phyloP scores from a whole-genome alignment of 1,284 basidiomycete species.

The Ceratobasidium sp. region DNA sequence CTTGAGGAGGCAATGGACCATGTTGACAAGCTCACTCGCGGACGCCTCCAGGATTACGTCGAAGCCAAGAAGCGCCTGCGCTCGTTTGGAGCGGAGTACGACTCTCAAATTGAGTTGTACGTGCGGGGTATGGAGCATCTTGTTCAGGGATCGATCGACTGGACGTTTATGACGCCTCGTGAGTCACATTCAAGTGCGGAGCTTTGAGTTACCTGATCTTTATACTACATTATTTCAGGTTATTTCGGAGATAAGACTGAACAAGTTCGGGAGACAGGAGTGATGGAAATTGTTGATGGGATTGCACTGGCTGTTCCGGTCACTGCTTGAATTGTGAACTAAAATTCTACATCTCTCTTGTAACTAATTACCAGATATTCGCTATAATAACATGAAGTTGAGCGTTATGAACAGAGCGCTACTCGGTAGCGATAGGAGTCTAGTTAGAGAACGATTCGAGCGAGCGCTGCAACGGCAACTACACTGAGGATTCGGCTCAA shows the following conservation, averaged over 20 bases:
- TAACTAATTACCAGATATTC: too few relatives aligned
- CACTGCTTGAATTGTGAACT: background rate
- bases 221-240: background rate
- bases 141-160: slow-evolving; percentile 50
- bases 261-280: slow-evolving; percentile 20
- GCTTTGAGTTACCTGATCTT: background rate
- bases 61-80: slow-evolving; percentile 59
- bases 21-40: slow-evolving; percentile 61
- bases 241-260: slow-evolving; percentile 24
- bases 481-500: too few relatives aligned
- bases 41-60: slow-evolving; percentile 61
- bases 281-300: slow-evolving; percentile 11
- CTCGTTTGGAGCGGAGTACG: slow-evolving; percentile 61
- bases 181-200: background rate
- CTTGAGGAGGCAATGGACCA: slow-evolving; percentile 63
- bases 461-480: too few relatives aligned
- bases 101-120: slow-evolving; percentile 59
- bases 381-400: too few relatives aligned
- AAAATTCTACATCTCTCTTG: too few relatives aligned
- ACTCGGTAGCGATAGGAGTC: too few relatives aligned
- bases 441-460: too few relatives aligned
- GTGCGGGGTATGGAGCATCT: slow-evolving; percentile 62
- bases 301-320: slow-evolving; percentile 7
- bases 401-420: too few relatives aligned
- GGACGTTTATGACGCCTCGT: slow-evolving; percentile 56